Evolutionary conservation across 495 filamentous ascomycete genomes (phyloP).

Genomic region (Hypoxylon subgilvum): DNA sequence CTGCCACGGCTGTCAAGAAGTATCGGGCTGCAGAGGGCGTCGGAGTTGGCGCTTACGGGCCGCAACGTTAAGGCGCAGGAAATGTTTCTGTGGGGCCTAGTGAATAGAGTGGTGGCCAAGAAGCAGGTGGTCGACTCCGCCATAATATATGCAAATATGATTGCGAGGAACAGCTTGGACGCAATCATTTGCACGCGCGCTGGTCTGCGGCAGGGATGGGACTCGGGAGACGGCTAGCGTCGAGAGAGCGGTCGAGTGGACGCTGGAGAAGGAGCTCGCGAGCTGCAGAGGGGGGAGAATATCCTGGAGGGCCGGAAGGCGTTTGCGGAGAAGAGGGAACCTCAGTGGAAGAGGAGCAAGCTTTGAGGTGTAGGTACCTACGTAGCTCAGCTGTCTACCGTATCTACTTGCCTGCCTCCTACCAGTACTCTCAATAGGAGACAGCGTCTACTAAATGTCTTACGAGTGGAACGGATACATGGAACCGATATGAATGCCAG

Average conservation of each 20-base stretch:
- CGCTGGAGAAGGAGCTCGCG: constrained; percentile 60
- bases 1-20: constrained; percentile 74
- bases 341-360: constrained; percentile 46
- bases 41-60: constrained; percentile 77
- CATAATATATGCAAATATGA: constrained; percentile 57
- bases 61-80: constrained; percentile 65
- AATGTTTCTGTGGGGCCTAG: constrained; percentile 73
- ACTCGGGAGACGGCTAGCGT: constrained; percentile 66
- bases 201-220: constrained; percentile 68
- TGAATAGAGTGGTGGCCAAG: constrained; percentile 69
- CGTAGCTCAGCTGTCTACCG: too few relatives aligned
- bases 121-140: constrained; percentile 59
- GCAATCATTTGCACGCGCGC: constrained; percentile 71
- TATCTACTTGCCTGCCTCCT: too few relatives aligned
- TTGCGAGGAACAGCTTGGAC: constrained; percentile 73
- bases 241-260: constrained; percentile 64
- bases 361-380: constrained; percentile 14
- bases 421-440: background rate
- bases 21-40: constrained; percentile 70
- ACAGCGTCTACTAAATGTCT: background rate
- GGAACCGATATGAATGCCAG: constrained; percentile 6
- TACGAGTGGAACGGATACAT: constrained; percentile 4
- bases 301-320: constrained; percentile 46
- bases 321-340: constrained; percentile 49
- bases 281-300: constrained; percentile 48